phyloP scores from a whole-genome alignment of 1,139 yeast genomes.

The Nakaseomyces delphensis region DNA sequence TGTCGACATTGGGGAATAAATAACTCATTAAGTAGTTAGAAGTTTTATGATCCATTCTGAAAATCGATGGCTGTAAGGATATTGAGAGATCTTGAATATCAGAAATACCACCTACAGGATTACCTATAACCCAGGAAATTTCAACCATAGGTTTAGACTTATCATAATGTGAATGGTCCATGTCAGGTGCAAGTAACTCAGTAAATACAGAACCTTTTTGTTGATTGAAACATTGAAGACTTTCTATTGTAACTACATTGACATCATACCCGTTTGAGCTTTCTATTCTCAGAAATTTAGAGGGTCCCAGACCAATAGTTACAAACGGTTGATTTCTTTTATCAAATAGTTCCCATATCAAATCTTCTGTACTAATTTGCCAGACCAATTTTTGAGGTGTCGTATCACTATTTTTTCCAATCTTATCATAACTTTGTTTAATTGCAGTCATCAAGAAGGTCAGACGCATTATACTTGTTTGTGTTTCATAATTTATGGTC shows the following conservation, averaged over 20 bases:
- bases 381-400: constrained; percentile 38
- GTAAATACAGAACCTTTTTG: constrained; percentile 54
- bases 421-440: constrained; percentile 40
- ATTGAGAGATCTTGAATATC: constrained; percentile 47
- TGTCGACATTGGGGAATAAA: constrained; percentile 47
- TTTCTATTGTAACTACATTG: constrained; percentile 48
- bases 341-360: constrained; percentile 62
- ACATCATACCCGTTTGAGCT: constrained; percentile 54
- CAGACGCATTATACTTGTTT: constrained; percentile 49
- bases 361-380: constrained; percentile 60
- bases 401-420: constrained; percentile 34
- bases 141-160: constrained; percentile 36
- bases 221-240: constrained; percentile 63
- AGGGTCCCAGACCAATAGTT: constrained; percentile 59
- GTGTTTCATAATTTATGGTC: constrained; percentile 43
- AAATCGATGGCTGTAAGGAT: constrained; percentile 53
- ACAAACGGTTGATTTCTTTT: constrained; percentile 53
- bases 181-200: constrained; percentile 54
- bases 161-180: constrained; percentile 17
- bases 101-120: constrained; percentile 80
- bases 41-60: constrained; percentile 65
- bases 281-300: constrained; percentile 50
- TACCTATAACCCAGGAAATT: constrained; percentile 63
- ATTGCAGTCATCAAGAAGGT: constrained; percentile 61
- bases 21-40: constrained; percentile 56